These are phyloP conservation scores for Ceratobasidium sp. DNA, from an alignment of 1,284 basidiomycete species.

Conservation along the genomic window DNA sequence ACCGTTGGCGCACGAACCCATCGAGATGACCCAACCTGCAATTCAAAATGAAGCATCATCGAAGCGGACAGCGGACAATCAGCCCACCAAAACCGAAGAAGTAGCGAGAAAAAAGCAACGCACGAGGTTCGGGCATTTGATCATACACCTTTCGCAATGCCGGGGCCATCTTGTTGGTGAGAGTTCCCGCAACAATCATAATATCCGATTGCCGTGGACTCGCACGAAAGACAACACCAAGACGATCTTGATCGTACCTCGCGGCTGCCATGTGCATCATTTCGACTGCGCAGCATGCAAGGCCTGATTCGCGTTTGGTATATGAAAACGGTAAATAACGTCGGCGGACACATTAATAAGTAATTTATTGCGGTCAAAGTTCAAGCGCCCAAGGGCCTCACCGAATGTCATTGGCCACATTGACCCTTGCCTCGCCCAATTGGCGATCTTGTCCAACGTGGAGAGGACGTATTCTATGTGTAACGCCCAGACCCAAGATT, in stretches of 20 bases:
- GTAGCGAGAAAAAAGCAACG: slow-evolving; percentile 47
- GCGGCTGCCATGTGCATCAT: slow-evolving; percentile 99
- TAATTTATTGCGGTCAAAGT: neutral
- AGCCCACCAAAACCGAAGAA: slow-evolving; percentile 42
- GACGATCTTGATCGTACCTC: slow-evolving; percentile 96
- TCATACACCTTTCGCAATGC: slow-evolving; percentile 94
- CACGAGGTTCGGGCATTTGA: slow-evolving; percentile 93
- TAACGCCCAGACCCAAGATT: neutral
- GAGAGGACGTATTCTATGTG: slow-evolving; percentile 90
- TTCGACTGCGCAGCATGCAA: slow-evolving; percentile 99
- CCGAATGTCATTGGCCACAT: slow-evolving; percentile 99
- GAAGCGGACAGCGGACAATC: slow-evolving; percentile 7
- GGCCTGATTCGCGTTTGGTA: slow-evolving; percentile 59
- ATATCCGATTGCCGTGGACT: slow-evolving; percentile 97
- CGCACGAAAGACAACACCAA: slow-evolving; percentile 98
- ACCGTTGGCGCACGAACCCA: slow-evolving; percentile 99
- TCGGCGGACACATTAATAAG: neutral
- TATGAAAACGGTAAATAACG: neutral
- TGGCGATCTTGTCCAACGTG: slow-evolving; percentile 94
- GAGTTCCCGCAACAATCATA: slow-evolving; percentile 99
- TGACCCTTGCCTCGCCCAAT: slow-evolving; percentile 96
- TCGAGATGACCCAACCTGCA: slow-evolving; percentile 94
- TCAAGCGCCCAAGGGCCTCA: slow-evolving; percentile 50
- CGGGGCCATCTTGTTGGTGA: slow-evolving; percentile 99
- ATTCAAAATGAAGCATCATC: slow-evolving; percentile 48